Conservation (phyloP, 208 protist genomes). For the Crithidia sp. region DNA sequence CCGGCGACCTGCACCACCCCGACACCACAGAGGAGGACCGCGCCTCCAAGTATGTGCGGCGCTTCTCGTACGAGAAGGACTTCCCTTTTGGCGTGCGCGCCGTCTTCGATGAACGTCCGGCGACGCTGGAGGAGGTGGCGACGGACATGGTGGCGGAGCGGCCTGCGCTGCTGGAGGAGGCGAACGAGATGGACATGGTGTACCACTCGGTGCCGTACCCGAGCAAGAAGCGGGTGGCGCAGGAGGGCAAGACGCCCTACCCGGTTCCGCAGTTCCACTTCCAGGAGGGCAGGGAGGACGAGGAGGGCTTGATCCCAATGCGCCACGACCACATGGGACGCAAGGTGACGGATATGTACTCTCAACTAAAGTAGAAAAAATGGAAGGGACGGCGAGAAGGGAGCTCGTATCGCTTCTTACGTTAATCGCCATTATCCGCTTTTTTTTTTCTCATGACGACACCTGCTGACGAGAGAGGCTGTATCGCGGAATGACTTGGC, state of each 20-base stretch:
- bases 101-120: conserved; percentile 82
- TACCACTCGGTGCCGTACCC: conserved; percentile 81
- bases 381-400: too few relatives aligned
- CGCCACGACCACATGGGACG: conserved; percentile 45
- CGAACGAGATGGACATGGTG: conserved; percentile 79
- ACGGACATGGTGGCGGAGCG: conserved; percentile 49
- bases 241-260: conserved; percentile 56
- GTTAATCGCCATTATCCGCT: too few relatives aligned
- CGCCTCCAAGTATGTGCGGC: conserved; percentile 62
- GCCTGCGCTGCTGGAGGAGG: conserved; percentile 81
- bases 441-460: not conserved
- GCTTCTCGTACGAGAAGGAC: conserved; percentile 87
- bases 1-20: conserved; percentile 77
- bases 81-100: conserved; percentile 86
- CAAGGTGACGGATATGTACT: conserved; percentile 30
- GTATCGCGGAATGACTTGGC: too few relatives aligned
- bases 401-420: too few relatives aligned
- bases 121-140: conserved; percentile 47
- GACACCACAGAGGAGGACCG: conserved; percentile 74
- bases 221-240: conserved; percentile 32
- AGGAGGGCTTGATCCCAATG: conserved; percentile 72
- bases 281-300: conserved; percentile 73
- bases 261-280: conserved; percentile 69
- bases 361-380: conserved; percentile 26
- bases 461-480: too few relatives aligned